Conservation (phyloP, 2,329 filamentous ascomycete genomes). For the Alternaria incomplexa region DNA sequence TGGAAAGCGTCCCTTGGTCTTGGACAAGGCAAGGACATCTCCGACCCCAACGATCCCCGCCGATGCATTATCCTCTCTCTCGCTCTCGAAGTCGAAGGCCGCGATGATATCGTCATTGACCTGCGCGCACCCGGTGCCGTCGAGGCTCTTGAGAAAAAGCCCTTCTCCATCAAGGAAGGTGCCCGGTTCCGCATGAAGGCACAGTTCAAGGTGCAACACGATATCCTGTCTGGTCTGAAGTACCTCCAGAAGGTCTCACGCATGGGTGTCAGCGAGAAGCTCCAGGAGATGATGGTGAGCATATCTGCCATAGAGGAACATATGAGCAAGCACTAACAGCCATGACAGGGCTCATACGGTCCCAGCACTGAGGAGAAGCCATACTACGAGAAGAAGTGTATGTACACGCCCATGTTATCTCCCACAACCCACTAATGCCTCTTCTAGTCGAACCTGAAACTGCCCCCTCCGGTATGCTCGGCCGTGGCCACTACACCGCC, state of each 20-base stretch:
- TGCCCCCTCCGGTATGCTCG: constrained; percentile 88
- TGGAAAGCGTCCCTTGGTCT: constrained; percentile 98
- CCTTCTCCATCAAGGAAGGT: constrained; percentile 97
- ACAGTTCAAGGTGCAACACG: constrained; percentile 93
- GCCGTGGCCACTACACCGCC: constrained; percentile 88
- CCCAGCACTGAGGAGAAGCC: constrained; percentile 90
- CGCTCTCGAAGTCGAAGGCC: constrained; percentile 83
- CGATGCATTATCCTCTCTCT: constrained; percentile 94
- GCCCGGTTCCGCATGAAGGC: constrained; percentile 93
- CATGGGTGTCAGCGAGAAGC: constrained; percentile 87
- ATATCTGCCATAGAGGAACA: background rate
- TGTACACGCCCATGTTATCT: constrained; percentile 43
- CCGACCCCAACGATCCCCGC: constrained; percentile 73
- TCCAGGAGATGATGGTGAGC: constrained; percentile 95
- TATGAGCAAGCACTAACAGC: constrained; percentile 14
- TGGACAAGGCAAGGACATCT: constrained; percentile 62
- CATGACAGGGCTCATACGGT: constrained; percentile 79
- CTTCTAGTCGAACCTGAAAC: constrained; percentile 83
- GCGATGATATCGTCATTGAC: constrained; percentile 86
- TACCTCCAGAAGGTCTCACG: constrained; percentile 95
- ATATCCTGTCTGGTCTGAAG: constrained; percentile 93
- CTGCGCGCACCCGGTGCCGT: constrained; percentile 77
- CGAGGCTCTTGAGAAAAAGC: constrained; percentile 81
- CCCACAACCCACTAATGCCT: constrained; percentile 13
- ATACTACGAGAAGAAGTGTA: constrained; percentile 90